Conservation (phyloP, 2,329 filamentous ascomycete genomes). For the Geosmithia flava region DNA sequence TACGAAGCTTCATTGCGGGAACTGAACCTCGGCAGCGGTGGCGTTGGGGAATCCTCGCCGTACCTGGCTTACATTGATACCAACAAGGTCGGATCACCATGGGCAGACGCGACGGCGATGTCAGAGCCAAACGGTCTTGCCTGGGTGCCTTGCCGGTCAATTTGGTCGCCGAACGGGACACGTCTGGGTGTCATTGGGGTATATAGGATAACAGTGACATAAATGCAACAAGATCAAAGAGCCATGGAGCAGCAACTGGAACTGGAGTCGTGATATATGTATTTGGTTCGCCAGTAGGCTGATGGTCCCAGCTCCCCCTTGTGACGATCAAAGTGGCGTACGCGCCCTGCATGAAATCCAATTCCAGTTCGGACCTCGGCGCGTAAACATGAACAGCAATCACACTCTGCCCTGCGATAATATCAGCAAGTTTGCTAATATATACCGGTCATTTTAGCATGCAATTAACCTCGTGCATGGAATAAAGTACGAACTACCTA, state of each 20-base stretch:
- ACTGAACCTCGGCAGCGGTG: constrained; percentile 6
- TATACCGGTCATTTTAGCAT: too few relatives aligned
- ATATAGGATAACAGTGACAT: constrained; percentile 8
- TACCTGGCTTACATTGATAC: constrained; percentile 2
- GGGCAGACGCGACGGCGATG: constrained; percentile 4
- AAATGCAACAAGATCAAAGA: background rate
- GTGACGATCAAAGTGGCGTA: too few relatives aligned
- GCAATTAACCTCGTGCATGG: too few relatives aligned
- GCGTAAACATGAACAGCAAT: too few relatives aligned
- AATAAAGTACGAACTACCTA: too few relatives aligned
- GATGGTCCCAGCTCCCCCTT: too few relatives aligned
- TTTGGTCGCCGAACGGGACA: constrained; percentile 19
- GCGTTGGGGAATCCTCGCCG: background rate
- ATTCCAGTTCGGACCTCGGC: too few relatives aligned
- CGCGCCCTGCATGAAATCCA: too few relatives aligned
- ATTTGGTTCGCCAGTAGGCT: too few relatives aligned
- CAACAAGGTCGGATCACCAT: constrained; percentile 6
- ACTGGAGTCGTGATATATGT: too few relatives aligned
- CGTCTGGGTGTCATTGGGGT: constrained; percentile 19
- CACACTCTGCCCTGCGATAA: too few relatives aligned
- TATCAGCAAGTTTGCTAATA: too few relatives aligned
- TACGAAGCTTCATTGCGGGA: constrained; percentile 8
- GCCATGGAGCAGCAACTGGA: background rate
- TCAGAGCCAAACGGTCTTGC: constrained; percentile 6
- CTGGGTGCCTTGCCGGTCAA: constrained; percentile 21